phyloP scores from a whole-genome alignment of 495 filamentous ascomycete genomes.

The Lichina pygmaea region DNA sequence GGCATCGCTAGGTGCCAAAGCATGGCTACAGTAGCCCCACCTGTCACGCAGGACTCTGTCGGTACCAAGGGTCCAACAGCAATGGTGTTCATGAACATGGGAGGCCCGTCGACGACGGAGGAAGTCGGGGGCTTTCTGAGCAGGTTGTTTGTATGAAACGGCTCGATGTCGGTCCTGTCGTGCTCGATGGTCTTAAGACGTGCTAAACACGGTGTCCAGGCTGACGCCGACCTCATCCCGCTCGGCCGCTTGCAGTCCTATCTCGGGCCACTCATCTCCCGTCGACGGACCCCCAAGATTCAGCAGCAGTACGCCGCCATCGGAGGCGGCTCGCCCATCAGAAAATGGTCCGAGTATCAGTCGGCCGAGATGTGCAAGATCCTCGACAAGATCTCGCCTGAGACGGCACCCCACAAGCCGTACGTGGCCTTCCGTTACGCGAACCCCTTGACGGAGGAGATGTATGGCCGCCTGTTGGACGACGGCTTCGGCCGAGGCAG shows the following conservation, averaged over 20 bases:
- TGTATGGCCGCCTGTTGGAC: constrained; percentile 51
- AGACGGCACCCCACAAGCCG: constrained; percentile 89
- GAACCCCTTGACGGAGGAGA: constrained; percentile 76
- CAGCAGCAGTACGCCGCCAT: constrained; percentile 85
- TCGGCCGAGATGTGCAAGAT: constrained; percentile 86
- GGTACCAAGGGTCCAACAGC: constrained; percentile 51
- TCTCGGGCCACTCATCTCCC: constrained; percentile 64
- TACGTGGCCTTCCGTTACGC: constrained; percentile 99
- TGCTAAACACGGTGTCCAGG: constrained; percentile 17
- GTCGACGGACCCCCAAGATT: constrained; percentile 80
- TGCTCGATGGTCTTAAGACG: neutral
- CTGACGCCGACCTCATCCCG: constrained; percentile 90
- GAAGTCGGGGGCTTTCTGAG: constrained; percentile 87
- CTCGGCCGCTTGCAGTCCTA: constrained; percentile 79
- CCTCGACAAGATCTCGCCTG: constrained; percentile 65
- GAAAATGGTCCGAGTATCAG: constrained; percentile 93
- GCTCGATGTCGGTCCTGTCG: neutral
- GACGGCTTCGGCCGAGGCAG: constrained; percentile 77
- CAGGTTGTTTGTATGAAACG: constrained; percentile 51
- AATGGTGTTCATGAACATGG: constrained; percentile 99
- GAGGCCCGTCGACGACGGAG: constrained; percentile 64
- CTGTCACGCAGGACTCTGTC: constrained; percentile 42
- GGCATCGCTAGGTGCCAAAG: constrained; percentile 9
- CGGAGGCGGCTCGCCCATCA: constrained; percentile 87
- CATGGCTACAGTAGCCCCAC: constrained; percentile 43